Conservation (phyloP, 148 eudicot genomes). For the Vaccinium darrowii region DNA sequence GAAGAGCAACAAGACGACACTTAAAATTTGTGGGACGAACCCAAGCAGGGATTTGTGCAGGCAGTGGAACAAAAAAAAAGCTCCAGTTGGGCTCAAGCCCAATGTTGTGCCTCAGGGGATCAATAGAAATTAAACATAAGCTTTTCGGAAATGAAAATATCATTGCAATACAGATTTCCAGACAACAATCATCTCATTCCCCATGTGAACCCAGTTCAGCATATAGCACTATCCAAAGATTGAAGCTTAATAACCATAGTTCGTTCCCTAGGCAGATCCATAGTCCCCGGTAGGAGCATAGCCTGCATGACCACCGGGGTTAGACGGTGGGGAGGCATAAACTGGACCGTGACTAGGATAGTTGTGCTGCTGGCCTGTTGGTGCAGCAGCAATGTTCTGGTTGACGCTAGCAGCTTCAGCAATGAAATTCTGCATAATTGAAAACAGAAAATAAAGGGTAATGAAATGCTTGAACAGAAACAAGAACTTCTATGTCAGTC, state of each 20-base stretch:
- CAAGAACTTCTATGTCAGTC: background rate
- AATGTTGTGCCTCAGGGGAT: background rate
- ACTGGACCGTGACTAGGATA: conserved; percentile 34
- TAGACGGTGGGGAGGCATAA: conserved; percentile 26
- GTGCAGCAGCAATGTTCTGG: conserved; percentile 29
- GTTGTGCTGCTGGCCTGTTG: conserved; percentile 35
- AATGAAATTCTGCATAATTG: conserved; percentile 38
- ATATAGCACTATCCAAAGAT: background rate
- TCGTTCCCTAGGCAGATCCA: conserved; percentile 26
- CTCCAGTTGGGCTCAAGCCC: background rate
- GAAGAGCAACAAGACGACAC: background rate
- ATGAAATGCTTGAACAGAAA: background rate
- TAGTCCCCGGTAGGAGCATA: conserved; percentile 38
- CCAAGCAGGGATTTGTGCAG: background rate
- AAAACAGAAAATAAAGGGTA: background rate
- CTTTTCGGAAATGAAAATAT: background rate
- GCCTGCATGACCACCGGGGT: conserved; percentile 16
- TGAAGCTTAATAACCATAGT: conserved; percentile 29
- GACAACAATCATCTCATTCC: background rate
- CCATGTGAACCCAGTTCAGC: background rate
- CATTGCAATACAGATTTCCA: background rate
- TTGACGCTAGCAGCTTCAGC: conserved; percentile 40
- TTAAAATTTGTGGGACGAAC: background rate
- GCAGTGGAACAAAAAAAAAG: background rate
- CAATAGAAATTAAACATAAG: background rate